Percentiles rank a stretch among this genome's conserved stretches.
phyloP scores from a whole-genome alignment of 1,139 yeast genomes.

The Candida sp. region DNA sequence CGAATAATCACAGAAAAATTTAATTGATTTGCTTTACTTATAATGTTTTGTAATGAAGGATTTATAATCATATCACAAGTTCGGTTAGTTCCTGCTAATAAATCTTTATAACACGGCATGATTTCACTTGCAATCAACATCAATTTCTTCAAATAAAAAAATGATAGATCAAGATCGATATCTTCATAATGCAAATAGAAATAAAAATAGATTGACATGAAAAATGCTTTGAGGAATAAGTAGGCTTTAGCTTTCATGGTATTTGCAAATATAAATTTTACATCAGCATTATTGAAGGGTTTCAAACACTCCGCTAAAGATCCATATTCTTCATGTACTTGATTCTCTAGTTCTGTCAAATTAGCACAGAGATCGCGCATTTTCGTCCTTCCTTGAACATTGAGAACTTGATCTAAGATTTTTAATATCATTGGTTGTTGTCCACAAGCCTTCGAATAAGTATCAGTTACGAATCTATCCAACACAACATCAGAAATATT shows the following conservation, averaged over 20 bases:
- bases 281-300: conserved; percentile 12
- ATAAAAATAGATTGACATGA: conserved; percentile 27
- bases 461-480: conserved; percentile 11
- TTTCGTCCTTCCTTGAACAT: conserved; percentile 18
- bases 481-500: conserved; percentile 11
- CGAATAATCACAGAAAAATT: conserved; percentile 21
- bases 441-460: neutral
- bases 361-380: conserved; percentile 19
- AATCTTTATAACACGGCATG: conserved; percentile 22
- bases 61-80: conserved; percentile 21
- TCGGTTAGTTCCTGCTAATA: conserved; percentile 17
- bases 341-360: conserved; percentile 18
- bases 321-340: conserved; percentile 16
- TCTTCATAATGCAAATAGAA: conserved; percentile 31
- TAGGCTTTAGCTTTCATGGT: conserved; percentile 25
- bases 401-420: conserved; percentile 12
- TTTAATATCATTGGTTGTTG: neutral
- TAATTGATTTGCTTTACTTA: conserved; percentile 23
- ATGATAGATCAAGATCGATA: conserved; percentile 17
- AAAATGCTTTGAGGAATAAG: conserved; percentile 23
- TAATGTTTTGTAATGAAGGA: conserved; percentile 19
- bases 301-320: conserved; percentile 18
- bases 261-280: conserved; percentile 15
- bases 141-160: conserved; percentile 26
- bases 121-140: conserved; percentile 20